These are phyloP conservation scores for Sextonia rubra DNA, from an alignment of 164 flowering plant species.

Conservation along the genomic window DNA sequence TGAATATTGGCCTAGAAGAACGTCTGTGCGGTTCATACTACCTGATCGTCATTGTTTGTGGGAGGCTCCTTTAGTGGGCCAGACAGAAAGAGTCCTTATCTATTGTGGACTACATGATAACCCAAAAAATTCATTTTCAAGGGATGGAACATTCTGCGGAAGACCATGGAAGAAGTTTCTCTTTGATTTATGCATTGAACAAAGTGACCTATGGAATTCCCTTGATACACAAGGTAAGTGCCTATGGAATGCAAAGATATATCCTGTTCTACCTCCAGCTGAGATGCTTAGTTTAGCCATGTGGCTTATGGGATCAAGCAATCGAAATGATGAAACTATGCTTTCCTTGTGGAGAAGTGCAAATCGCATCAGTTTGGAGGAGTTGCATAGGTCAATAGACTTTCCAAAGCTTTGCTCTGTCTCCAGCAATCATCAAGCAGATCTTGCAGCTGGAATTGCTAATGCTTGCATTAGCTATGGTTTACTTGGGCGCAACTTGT, in stretches of 20 bases:
- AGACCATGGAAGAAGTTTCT: constrained; percentile 83
- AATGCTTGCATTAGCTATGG: constrained; percentile 86
- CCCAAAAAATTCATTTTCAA: constrained; percentile 60
- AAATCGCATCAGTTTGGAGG: constrained; percentile 77
- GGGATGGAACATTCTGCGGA: constrained; percentile 89
- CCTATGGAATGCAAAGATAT: constrained; percentile 93
- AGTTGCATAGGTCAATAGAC: constrained; percentile 86
- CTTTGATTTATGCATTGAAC: constrained; percentile 59
- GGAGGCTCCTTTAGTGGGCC: constrained; percentile 90
- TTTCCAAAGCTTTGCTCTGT: constrained; percentile 68
- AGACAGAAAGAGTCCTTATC: constrained; percentile 56
- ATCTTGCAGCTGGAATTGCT: constrained; percentile 87
- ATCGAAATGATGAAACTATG: constrained; percentile 24
- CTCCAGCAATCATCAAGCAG: constrained; percentile 83
- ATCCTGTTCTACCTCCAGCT: constrained; percentile 53
- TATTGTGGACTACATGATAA: constrained; percentile 97
- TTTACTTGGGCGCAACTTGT: constrained; percentile 81
- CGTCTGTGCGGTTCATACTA: constrained; percentile 57
- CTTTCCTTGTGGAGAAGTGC: constrained; percentile 62
- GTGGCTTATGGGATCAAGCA: constrained; percentile 82
- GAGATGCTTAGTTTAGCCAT: constrained; percentile 72
- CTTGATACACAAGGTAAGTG: constrained; percentile 47
- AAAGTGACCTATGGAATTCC: constrained; percentile 64
- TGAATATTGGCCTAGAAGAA: constrained; percentile 14
- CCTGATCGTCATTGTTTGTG: constrained; percentile 99